Conservation (phyloP, 192 early-diverging fungal species). For the Coemansia sp. region DNA sequence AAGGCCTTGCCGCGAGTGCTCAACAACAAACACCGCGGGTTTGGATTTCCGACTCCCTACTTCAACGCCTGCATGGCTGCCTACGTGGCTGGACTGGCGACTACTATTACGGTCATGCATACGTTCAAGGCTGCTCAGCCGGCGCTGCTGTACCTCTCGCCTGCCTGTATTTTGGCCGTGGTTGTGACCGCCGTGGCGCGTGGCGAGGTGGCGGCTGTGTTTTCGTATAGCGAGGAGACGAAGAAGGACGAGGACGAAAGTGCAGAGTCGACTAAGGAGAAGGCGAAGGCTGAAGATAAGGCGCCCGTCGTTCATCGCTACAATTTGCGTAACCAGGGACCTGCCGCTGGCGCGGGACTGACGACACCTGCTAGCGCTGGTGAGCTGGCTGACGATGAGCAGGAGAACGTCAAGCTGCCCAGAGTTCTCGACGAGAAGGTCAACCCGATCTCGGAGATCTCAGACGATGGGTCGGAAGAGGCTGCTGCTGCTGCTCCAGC, state of each 20-base stretch:
- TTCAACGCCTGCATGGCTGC: constrained; percentile 80
- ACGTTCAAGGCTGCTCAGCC: constrained; percentile 96
- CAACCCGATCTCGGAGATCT: constrained; percentile 13
- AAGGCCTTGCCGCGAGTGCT: constrained; percentile 51
- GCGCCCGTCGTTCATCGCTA: constrained; percentile 27
- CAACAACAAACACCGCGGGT: constrained; percentile 32
- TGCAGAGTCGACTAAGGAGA: constrained; percentile 22
- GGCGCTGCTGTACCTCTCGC: constrained; percentile 94
- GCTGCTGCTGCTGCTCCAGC: constrained; percentile 7
- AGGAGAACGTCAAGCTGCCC: constrained; percentile 23
- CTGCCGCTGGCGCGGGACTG: background rate
- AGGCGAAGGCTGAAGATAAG: constrained; percentile 40
- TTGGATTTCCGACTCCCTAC: constrained; percentile 82
- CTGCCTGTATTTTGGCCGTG: constrained; percentile 90
- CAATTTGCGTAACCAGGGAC: constrained; percentile 36
- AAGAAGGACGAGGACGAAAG: constrained; percentile 53
- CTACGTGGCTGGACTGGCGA: constrained; percentile 82
- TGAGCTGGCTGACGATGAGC: constrained; percentile 53
- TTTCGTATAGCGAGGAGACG: constrained; percentile 67
- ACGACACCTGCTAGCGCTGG: constrained; percentile 32
- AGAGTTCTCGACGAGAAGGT: constrained; percentile 35
- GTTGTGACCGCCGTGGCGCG: constrained; percentile 65
- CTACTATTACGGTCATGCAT: constrained; percentile 94
- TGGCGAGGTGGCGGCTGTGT: constrained; percentile 69
- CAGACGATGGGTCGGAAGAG: constrained; percentile 8